Evolutionary conservation across 2,329 filamentous ascomycete species (phyloP), one percentile per base, ranked within the genome.

Genomic region (Fusarium sp.): DNA sequence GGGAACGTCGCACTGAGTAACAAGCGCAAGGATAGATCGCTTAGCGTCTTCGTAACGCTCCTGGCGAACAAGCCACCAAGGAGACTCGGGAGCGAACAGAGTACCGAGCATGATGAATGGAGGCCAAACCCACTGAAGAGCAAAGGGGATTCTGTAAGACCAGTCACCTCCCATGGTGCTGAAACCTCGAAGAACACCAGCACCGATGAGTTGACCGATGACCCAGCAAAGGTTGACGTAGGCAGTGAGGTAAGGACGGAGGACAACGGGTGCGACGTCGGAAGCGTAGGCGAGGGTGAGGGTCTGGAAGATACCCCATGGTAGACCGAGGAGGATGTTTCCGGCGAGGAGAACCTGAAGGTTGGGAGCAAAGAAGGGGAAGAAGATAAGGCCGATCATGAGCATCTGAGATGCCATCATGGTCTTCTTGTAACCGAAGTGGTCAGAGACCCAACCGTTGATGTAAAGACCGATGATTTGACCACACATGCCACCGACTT

Each of bases 211-310:
- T 49, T 86, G 83, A 11, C 85, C 85, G 16, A 86, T 79, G 15
- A 82, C 81, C 81, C 83, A 86, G 73, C 83, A 86, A 30, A 86
- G 76, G 60, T 86, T 85, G 43, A 83, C 80, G 45, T 84, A 83
- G 7, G 80, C 81, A 12, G 83, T 85, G 8, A 87, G 78, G 51
- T 86, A 86, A 6, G 81, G 79, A 14, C 85, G 80, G 1, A 87
- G 79, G 2, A 81, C 83, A 59, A 74, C 79, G 1, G 81, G 81
- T 32, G 78, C 80, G 40, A 83, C 80, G 44, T 87, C 85, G 2
- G 85, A 81, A 4, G 84, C 84, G 56, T 87, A 86, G 0, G 84
- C 82, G 0, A 82, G 81, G 0, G 81, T 81, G 10, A 86, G 70
- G 0, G 84, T 85, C 68, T 84, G 82, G 74, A 86, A 83, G 20